Conservation (phyloP, 164 flowering plant genomes). For the Cinnamomum micranthum region DNA sequence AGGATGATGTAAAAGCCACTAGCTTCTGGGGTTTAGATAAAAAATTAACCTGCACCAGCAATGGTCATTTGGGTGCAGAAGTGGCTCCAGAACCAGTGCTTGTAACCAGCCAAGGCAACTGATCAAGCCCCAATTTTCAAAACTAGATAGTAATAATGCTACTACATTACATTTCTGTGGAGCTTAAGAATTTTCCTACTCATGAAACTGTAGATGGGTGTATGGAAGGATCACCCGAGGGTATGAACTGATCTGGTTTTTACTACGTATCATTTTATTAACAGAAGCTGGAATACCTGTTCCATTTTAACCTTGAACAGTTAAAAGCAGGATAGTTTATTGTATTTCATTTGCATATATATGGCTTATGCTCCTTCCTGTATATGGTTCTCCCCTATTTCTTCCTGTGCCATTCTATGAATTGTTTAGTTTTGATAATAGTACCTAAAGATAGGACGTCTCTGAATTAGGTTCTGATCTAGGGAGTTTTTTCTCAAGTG, state of each 20-base stretch:
- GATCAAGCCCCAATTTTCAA: background rate
- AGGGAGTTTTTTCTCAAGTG: too few species aligned
- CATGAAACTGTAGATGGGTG: background rate
- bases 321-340: background rate
- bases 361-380: too few species aligned
- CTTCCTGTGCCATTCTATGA: too few species aligned
- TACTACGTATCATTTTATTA: background rate
- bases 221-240: background rate
- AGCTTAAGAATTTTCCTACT: background rate
- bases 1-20: constrained; percentile 69
- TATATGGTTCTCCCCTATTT: too few species aligned
- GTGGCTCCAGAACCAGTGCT: constrained; percentile 41
- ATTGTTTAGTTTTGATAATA: too few species aligned
- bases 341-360: too few species aligned
- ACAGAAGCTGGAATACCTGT: background rate
- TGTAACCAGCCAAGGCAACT: constrained; percentile 26
- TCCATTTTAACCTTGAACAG: background rate
- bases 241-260: background rate
- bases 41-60: constrained; percentile 26
- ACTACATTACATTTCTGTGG: background rate
- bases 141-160: background rate
- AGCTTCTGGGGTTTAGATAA: constrained; percentile 55
- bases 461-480: too few species aligned
- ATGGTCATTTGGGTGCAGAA: constrained; percentile 39
- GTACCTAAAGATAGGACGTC: too few species aligned